Percentiles rank a stretch among this genome's conserved stretches.
Evolutionary conservation across 441 rosid genomes (phyloP).

Genomic region (Adansonia rubrostipa): DNA sequence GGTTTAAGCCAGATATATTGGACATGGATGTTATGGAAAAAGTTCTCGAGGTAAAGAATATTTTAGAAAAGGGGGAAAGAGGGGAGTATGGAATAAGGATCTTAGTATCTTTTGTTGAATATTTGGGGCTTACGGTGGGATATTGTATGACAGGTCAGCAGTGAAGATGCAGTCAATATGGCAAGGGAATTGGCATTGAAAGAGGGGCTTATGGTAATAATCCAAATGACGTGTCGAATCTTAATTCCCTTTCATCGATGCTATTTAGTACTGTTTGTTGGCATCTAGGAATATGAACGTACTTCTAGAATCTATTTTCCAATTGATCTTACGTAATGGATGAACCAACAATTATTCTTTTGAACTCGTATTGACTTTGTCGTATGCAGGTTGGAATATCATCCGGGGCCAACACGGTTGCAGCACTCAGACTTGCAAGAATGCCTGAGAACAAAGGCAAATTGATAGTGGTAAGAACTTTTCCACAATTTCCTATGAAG

Average conservation of each 20-base stretch:
- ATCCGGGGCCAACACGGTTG: constrained; percentile 93
- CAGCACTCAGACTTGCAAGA: constrained; percentile 74
- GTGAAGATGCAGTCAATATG: constrained; percentile 90
- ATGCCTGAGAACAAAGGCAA: constrained; percentile 95
- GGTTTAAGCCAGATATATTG: constrained; percentile 91
- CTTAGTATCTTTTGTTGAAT: not conserved
- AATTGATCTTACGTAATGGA: too few species aligned
- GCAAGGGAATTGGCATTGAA: constrained; percentile 89
- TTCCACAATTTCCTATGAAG: not conserved
- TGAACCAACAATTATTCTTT: too few species aligned
- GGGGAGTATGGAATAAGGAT: not conserved
- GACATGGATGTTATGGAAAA: constrained; percentile 96
- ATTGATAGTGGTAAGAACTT: constrained; percentile 76
- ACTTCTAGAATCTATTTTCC: not conserved
- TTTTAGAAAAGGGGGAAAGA: not conserved
- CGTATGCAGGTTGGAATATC: constrained; percentile 82
- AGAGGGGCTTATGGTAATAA: constrained; percentile 90
- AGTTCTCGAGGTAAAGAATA: constrained; percentile 75
- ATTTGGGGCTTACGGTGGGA: not conserved
- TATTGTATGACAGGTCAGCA: constrained; percentile 58
- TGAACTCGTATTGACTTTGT: not conserved
- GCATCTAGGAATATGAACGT: not conserved
- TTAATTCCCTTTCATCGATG: not conserved
- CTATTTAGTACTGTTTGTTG: not conserved
- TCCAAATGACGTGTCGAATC: not conserved